Evolutionary conservation across 371 early-diverging fungal species (phyloP), one percentile per base, ranked within the genome.

Genomic region (Mucor irregularis): DNA sequence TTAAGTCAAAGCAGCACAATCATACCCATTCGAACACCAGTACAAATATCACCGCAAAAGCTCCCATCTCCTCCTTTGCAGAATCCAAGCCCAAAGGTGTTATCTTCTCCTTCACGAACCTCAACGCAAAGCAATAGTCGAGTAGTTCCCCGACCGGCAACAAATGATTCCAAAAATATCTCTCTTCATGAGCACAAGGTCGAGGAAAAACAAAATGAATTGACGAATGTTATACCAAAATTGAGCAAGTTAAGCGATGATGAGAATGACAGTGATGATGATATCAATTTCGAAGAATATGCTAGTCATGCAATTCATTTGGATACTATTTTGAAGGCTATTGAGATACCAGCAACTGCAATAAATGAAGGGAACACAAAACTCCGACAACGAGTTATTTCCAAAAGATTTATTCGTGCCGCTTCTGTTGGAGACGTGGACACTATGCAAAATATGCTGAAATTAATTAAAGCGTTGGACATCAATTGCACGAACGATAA

Each of bases 371-470:
- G 48, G 28, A 54, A 54, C 53, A 58, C 35, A 13, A 47, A 35
- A 46, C 50, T 46, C 40, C 33, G 49, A 11, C 39, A 24, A 10
- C 47, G 44, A 14, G 24, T 58, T 24, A 38, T 60, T 26, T 22
- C 38, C 16, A 37, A 50, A 26, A 49, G 55, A 35, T 53, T 64
- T 17, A 46, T 24, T 39, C 57, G 64, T 16, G 68, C 69, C 22
- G 65, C 64, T 3, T 64, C 65, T 43, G 61, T 49, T 13, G 69
- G 65, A 31, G 55, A 68, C 37, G 10, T 47, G 3, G 22, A 37
- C 10, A 60, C 49, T 2, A 21, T 69, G 24, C 45, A 64, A 31
- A 29, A 35, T 4, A 53, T 71, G 28, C 28, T 60, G 7, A 30
- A 46, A 2, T 33, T 35, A 3, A 44, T 46, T 1, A 10, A 42